Base-by-base conservation (phyloP, 2,329 filamentous ascomycete genomes). In the Fusarium proliferatum region DNA sequence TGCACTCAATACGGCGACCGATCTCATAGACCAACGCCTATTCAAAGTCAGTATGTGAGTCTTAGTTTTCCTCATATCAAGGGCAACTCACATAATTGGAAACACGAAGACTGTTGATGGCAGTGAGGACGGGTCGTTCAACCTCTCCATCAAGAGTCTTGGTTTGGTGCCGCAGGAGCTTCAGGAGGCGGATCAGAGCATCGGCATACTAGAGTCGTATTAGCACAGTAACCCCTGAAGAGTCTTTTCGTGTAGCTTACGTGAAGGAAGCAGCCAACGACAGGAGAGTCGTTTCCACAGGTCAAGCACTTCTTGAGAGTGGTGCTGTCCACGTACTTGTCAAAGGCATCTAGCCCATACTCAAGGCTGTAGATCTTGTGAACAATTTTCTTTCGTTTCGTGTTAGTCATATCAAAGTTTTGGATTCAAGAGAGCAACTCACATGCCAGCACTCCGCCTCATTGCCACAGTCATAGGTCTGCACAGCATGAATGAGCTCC, bases 11-110 rank as follows among this genome's bases (percentile, higher is more conserved):
- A 51, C 79, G 79, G 36, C 79, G 79, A 23, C 59, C 77, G 9
- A 80, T 67, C 66, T 80, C 79, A 59, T 78, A 76, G 8, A 77
- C 68, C 45, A 77, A 64, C 13, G 76, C 73, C 79, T 80, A 30
- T 4, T 26, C 38, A 33, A 38, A 58, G 30, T 72, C 23, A 58
- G 41, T 17, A 58, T 30, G 41, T n/a, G 12, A 23, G 23, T n/a
- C 33, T 26, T 21, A 16, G 12, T 48, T 38, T 16, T 9, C 8
- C 9, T 12, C 4, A 19, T 16, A 34, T 5, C 4, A 43, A 6
- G 7, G 3, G 11, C 19, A 36, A 34, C 61, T 64, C 33, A 77
- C 79, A 52, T 63, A 77, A 69, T 80, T 79, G 58, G 79, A 77
- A 7, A 69, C 69, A 13, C 76, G 77, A 38, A 80, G 63, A 45